Base-by-base conservation (phyloP, 371 early-diverging fungal species). In the Rhizopus stolonifer region DNA sequence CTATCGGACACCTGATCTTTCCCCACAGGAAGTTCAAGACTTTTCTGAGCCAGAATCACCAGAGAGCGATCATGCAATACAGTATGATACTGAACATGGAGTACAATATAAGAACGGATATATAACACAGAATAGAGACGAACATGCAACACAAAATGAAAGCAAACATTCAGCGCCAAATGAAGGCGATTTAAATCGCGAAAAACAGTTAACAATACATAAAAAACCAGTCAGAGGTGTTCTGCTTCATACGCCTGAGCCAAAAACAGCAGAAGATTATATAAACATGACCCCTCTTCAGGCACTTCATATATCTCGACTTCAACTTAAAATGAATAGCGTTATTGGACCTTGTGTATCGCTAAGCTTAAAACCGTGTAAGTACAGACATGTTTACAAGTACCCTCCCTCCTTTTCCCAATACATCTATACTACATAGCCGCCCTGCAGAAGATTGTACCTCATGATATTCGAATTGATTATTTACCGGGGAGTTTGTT, bases 401-500 rank as follows among this genome's bases (percentile, higher is more conserved):
- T 38, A 3, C 3, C 31, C 31, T 38, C 42, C 45, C 14, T 23
- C 14, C 19, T 17, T 13, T 44, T 23, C n/a, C 38, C 50, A 17
- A 40, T 48, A 25, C 18, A 11, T 18, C 13, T 19, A 7, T 40
- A 0, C 22, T 8, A 7, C 19, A n/a, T 31, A 70, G 72, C 77
- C 39, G 66, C 70, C 3, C 44, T 76, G 26, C 77, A 76, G 56
- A 54, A 59, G 19, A 36, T 60, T 2, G 58, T 76, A 15, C 73
- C 77, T 18, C 77, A 76, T 54, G 73, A 76, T 49, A 52, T 64
- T 6, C 66, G 77, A 10, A 72, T 76, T 18, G 72, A 76, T 22
- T 72, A 65, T 49, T 40, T 68, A 1, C 70, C 77, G 2, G 58
- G 49, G 2, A 49, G 52, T 3, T 55, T 59, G 1, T 46, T 70